Conservation (phyloP, 805 yeast species). For the Jamesozyma jinghongensis region DNA sequence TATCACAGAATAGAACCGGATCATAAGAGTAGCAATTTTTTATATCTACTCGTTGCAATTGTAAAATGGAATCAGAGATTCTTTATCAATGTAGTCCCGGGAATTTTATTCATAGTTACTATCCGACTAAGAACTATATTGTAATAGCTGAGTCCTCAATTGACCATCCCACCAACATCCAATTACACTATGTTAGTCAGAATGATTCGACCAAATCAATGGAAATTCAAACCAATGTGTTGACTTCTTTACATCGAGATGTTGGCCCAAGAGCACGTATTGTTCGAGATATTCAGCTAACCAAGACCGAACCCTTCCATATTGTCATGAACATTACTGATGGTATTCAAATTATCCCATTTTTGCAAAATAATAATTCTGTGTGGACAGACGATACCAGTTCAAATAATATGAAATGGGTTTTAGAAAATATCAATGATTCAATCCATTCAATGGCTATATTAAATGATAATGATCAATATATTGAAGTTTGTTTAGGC, state of each 20-base stretch:
- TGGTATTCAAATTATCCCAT: conserved; percentile 11
- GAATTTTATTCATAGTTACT: conserved; percentile 10
- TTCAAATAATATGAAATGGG: background rate
- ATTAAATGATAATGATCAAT: background rate
- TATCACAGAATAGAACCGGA: too few relatives aligned
- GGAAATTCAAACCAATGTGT: background rate
- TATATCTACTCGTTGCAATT: too few relatives aligned
- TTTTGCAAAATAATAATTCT: background rate
- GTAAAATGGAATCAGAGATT: too few relatives aligned
- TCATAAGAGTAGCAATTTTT: too few relatives aligned
- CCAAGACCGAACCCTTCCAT: conserved; percentile 1
- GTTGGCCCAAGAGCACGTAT: background rate
- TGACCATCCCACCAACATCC: conserved; percentile 2
- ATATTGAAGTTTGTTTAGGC: conserved; percentile 3
- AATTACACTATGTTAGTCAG: conserved; percentile 5
- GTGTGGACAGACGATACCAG: background rate
- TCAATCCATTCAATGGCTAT: conserved; percentile 1
- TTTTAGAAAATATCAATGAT: conserved; percentile 1
- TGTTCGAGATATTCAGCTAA: conserved; percentile 5
- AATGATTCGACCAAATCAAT: background rate
- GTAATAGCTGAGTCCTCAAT: conserved; percentile 9
- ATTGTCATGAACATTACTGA: conserved; percentile 11
- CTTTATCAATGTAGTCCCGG: conserved; percentile 5
- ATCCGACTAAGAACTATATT: conserved; percentile 5
- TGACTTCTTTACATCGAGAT: background rate